Base-by-base conservation (phyloP, 2,329 filamentous ascomycete species). In the Geosmithia flava region DNA sequence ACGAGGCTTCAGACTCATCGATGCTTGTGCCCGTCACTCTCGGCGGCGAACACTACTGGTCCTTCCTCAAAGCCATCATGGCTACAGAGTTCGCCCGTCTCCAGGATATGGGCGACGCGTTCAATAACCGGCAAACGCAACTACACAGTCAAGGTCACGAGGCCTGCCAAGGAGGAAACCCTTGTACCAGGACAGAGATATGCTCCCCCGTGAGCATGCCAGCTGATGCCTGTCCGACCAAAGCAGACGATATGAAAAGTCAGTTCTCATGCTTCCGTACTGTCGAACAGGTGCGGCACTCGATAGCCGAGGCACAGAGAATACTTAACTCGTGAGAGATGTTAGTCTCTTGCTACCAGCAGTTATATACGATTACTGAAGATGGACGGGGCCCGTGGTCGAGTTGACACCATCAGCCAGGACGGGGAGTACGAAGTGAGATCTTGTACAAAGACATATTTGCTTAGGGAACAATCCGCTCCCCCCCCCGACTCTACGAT, bases 251-350 rank as follows among this genome's bases (percentile, higher is more conserved):
- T 30, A 43, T 43, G 15, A 43, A 19, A 5, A 43, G 23, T 15
- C 19, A 20, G 42, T 43, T 43, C 23, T 19, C 42, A 15, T 43
- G 42, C 17, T 43, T 43, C 42, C 42, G 42, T 19, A 43, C 42
- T 15, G 42, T 43, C 17, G 42, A 43, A 15, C 42, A 43, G 23
- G 42, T 43, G 19, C 42, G 42, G 5, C 19, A 19, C 19, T 19
- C 23, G 42, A 43, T 43, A 23, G 42, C 19, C 13, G 42, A 43
- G 42, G 23, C 42, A 23, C 42, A 43, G 17, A 16, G 13, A 17
- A 43, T 19, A 15, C 13, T 43, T 71, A 7, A 30, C 29, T 30
- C 29, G 29, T 30, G 29, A 30, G n/a, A n/a, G n/a, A n/a, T n/a
- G n/a, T n/a, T n/a, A n/a, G n/a, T n/a, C n/a, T n/a, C n/a, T n/a